Percentiles rank a stretch among this genome's conserved stretches.
These are phyloP conservation scores for Meyerozyma elateridarum DNA, from an alignment of 1,139 yeast species.

Conservation along the genomic window DNA sequence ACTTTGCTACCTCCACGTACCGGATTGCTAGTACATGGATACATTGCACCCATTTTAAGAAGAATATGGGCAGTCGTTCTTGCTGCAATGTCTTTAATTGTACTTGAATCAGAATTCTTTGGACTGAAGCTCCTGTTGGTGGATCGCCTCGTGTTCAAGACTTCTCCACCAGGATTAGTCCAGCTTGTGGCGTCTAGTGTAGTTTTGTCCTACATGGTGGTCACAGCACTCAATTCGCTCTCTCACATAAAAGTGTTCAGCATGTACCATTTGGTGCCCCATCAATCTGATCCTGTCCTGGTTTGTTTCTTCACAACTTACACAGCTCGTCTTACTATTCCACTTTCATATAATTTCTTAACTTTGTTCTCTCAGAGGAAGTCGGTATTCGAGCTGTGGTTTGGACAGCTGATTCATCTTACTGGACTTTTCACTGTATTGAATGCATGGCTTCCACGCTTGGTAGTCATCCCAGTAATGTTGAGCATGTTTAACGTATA, in stretches of 20 bases:
- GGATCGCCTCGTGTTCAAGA: slow-evolving; percentile 42
- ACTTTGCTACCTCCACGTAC: slow-evolving; percentile 19
- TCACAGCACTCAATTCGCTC: slow-evolving; percentile 60
- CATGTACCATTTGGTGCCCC: slow-evolving; percentile 66
- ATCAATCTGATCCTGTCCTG: slow-evolving; percentile 69
- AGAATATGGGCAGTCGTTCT: slow-evolving; percentile 38
- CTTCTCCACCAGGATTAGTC: no score
- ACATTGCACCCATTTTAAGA: slow-evolving; percentile 42
- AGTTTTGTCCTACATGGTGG: slow-evolving; percentile 56
- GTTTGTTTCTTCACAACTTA: slow-evolving; percentile 76
- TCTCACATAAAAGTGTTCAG: slow-evolving; percentile 68
- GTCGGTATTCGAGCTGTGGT: slow-evolving; percentile 52
- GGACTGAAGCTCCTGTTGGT: slow-evolving; percentile 64
- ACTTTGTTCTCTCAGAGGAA: slow-evolving; percentile 53
- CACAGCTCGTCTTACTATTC: slow-evolving; percentile 77
- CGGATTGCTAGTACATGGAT: slow-evolving; percentile 6
- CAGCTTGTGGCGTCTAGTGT: slow-evolving; percentile 13
- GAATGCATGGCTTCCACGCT: slow-evolving; percentile 71
- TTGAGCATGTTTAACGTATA: slow-evolving; percentile 66
- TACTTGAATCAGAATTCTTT: slow-evolving; percentile 69
- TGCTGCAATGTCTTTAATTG: slow-evolving; percentile 38
- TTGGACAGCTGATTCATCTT: slow-evolving; percentile 70
- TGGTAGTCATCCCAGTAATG: slow-evolving; percentile 62
- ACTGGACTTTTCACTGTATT: slow-evolving; percentile 70
- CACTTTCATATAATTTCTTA: slow-evolving; percentile 73